phyloP scores from a whole-genome alignment of 768 basidiomycete species.

The Mycena kentingensis region DNA sequence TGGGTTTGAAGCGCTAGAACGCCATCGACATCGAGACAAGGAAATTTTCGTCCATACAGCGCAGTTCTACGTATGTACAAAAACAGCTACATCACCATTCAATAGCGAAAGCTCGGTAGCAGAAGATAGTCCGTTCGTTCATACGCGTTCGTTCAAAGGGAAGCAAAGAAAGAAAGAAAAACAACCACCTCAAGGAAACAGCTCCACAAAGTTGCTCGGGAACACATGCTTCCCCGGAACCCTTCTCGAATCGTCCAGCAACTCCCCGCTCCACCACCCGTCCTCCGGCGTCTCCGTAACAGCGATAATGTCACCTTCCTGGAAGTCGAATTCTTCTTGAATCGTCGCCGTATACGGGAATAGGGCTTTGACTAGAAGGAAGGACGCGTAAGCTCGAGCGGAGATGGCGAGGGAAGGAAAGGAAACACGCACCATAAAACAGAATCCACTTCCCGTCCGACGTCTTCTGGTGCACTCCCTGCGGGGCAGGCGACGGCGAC shows the following conservation, averaged over 20 bases:
- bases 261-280: slow-evolving; percentile 96
- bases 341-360: slow-evolving; percentile 86
- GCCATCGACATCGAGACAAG: no score
- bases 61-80: no score
- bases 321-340: slow-evolving; percentile 96
- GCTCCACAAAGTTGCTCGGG: slow-evolving; percentile 85
- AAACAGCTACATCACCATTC: no score
- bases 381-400: slow-evolving; percentile 12
- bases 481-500: slow-evolving; percentile 52
- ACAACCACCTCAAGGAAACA: slow-evolving; percentile 53
- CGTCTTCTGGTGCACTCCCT: slow-evolving; percentile 46
- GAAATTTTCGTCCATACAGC: no score
- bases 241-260: slow-evolving; percentile 75
- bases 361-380: slow-evolving; percentile 76
- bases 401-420: slow-evolving; percentile 2
- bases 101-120: no score
- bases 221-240: slow-evolving; percentile 76
- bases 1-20: slow-evolving; percentile 6
- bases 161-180: no score
- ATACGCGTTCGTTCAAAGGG: no score
- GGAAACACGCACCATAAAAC: slow-evolving; percentile 75
- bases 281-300: slow-evolving; percentile 93
- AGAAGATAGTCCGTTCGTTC: no score
- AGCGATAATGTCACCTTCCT: slow-evolving; percentile 91
- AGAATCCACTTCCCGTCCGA: slow-evolving; percentile 81